Percentiles rank a stretch among this genome's conserved stretches.
phyloP scores from a whole-genome alignment of 2,329 filamentous ascomycete genomes.

The Cytospora leucostoma region DNA sequence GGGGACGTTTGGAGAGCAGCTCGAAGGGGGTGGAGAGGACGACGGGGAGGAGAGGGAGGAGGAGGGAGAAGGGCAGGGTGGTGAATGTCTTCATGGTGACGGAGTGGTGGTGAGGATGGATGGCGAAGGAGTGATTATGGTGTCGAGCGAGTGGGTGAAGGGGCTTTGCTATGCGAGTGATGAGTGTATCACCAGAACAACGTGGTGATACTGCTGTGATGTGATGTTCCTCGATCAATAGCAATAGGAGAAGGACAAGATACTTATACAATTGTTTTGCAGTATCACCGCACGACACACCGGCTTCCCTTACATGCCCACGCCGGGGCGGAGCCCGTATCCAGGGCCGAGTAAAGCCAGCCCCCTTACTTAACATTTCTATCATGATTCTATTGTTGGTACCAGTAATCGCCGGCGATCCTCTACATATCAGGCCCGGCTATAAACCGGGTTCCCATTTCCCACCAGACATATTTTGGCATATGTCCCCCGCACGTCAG shows the following conservation, averaged over 20 bases:
- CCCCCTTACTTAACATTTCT: neutral
- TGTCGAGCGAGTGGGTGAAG: neutral
- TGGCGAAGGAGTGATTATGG: neutral
- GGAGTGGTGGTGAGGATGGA: neutral
- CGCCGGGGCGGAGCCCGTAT: neutral
- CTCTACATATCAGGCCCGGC: neutral
- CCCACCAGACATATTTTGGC: neutral
- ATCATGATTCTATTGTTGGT: neutral
- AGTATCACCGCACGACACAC: neutral
- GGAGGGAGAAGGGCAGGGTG: neutral
- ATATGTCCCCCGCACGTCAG: neutral
- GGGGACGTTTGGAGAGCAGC: conserved; percentile 34
- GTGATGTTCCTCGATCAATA: neutral
- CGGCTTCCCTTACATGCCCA: neutral
- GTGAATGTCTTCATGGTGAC: conserved; percentile 9
- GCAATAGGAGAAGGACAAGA: neutral
- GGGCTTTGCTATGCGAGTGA: neutral
- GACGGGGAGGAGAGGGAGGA: neutral
- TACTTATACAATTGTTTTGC: neutral
- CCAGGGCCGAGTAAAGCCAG: neutral
- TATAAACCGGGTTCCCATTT: neutral
- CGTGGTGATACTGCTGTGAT: neutral
- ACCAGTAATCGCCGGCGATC: neutral
- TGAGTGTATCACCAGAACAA: neutral
- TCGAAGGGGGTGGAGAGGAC: conserved; percentile 18